Evolutionary conservation across 1,284 basidiomycete genomes (phyloP), one percentile per base, ranked within the genome.

Genomic region (Ganoderma leucocontextum): DNA sequence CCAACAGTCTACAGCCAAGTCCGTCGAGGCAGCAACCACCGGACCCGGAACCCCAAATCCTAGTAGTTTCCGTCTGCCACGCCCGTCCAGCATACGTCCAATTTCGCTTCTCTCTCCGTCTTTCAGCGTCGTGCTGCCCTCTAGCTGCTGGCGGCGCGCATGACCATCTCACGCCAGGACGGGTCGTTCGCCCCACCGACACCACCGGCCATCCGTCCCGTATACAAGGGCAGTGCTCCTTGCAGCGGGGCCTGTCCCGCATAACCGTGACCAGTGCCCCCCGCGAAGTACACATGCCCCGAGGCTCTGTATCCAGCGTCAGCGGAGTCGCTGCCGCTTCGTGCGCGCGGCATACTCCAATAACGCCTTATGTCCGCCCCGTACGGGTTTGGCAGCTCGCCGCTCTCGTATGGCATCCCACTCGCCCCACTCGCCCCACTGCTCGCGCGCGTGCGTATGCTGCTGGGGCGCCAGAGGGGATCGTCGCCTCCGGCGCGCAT

Each of bases 311-410:
- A 22, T 35, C 53, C 29, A 33, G 39, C 25, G 36, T 9, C 29
- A 22, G 33, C 25, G 53, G 42, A 57, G 25, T 63, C 62, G 25
- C 64, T 58, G 25, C 63, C 61, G 39, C 62, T 65, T 17, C 65
- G 69, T n/a, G 66, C 69, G 64, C 71, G 62, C 57, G 72, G 72
- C 29, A 74, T 68, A 44, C 73, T 75, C 8, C 73, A 71, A 63
- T 73, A 75, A 62, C 77, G 66, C 36, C 71, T 68, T 61, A 76
- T 70, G 36, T 73, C 72, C 1, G 71, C 68, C 17, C 62, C 64
- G 65, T 73, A 75, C 38, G 76, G 75, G 65, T 74, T 74, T 22
- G 75, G 73, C 10, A 75, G 69, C 42, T 62, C 44, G 8, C 35
- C 60, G 44, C 60, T 59, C 41, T 64, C 47, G 68, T 71, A 42